A percentile compares a stretch with the other conserved stretches of the same genome.
Conservation (phyloP, 1,139 yeast genomes). For the Lodderomyces theae region DNA sequence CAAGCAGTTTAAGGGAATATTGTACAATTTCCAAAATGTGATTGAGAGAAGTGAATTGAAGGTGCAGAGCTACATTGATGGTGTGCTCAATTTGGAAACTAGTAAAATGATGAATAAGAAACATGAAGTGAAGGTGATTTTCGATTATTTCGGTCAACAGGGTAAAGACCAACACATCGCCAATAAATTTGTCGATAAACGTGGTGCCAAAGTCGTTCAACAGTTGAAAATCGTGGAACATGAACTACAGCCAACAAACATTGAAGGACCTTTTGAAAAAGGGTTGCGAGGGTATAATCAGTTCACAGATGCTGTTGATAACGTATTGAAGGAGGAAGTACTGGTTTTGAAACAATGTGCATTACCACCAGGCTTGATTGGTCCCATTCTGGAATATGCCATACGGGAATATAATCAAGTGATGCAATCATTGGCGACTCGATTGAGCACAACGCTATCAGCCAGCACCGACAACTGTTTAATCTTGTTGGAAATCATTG, state of each 20-base stretch:
- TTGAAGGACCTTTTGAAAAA: slow-evolving; percentile 52
- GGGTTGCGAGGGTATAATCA: slow-evolving; percentile 59
- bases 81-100: slow-evolving; percentile 12
- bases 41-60: slow-evolving; percentile 47
- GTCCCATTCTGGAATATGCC: slow-evolving; percentile 22
- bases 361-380: slow-evolving; percentile 17
- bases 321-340: slow-evolving; percentile 48
- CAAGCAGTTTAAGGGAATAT: slow-evolving; percentile 48
- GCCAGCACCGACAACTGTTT: slow-evolving; percentile 26
- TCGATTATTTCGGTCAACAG: slow-evolving; percentile 42
- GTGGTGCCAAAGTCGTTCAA: slow-evolving; percentile 45
- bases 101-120: slow-evolving; percentile 9
- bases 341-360: slow-evolving; percentile 32
- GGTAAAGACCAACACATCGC: slow-evolving; percentile 23
- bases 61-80: slow-evolving; percentile 34
- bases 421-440: slow-evolving; percentile 5
- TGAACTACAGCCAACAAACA: slow-evolving; percentile 37
- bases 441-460: background rate
- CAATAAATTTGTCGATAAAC: slow-evolving; percentile 42
- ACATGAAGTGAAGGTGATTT: slow-evolving; percentile 24
- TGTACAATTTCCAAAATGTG: slow-evolving; percentile 44
- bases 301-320: slow-evolving; percentile 53
- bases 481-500: slow-evolving; percentile 46
- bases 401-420: slow-evolving; percentile 22
- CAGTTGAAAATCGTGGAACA: slow-evolving; percentile 34